Evolutionary conservation across 2,329 filamentous ascomycete genomes (phyloP).

Genomic region (Penicillium crustosum): DNA sequence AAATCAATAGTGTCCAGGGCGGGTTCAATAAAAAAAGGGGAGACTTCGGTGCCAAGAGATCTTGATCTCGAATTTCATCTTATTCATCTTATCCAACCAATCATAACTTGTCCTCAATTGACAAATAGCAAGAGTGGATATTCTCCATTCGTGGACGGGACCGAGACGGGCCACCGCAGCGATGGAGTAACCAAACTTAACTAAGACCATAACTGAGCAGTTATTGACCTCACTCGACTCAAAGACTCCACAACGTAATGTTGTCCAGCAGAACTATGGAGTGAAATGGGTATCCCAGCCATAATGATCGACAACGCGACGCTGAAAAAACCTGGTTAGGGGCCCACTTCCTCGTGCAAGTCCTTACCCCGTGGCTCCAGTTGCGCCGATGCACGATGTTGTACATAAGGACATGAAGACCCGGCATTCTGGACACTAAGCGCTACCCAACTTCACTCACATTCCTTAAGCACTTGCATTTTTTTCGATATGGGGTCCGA

Average conservation of each 20-base stretch:
- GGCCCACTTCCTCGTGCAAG: conserved; percentile 2
- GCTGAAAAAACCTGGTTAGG: background rate
- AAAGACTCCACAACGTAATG: background rate
- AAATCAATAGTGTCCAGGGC: conserved; percentile 4
- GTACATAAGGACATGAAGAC: conserved; percentile 4
- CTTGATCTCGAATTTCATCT: conserved; percentile 3
- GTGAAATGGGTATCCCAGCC: too few species aligned
- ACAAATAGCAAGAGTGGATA: conserved; percentile 5
- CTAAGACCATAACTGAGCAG: background rate
- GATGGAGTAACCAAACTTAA: background rate
- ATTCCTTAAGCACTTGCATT: conserved; percentile 12
- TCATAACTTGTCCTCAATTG: background rate
- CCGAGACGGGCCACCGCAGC: background rate
- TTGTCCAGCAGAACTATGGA: background rate
- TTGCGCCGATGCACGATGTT: background rate
- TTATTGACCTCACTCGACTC: too few species aligned
- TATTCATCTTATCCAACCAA: background rate
- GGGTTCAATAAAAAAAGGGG: conserved; percentile 2
- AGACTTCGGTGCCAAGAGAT: conserved; percentile 8
- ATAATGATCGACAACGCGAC: background rate
- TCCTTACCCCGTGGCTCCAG: background rate
- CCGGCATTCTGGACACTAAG: conserved; percentile 1
- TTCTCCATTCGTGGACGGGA: background rate
- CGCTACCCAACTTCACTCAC: conserved; percentile 21
- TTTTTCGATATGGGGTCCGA: conserved; percentile 31